Evolutionary conservation across 371 early-diverging fungal species (phyloP).

Genomic region (Apophysomyces ossiformis): DNA sequence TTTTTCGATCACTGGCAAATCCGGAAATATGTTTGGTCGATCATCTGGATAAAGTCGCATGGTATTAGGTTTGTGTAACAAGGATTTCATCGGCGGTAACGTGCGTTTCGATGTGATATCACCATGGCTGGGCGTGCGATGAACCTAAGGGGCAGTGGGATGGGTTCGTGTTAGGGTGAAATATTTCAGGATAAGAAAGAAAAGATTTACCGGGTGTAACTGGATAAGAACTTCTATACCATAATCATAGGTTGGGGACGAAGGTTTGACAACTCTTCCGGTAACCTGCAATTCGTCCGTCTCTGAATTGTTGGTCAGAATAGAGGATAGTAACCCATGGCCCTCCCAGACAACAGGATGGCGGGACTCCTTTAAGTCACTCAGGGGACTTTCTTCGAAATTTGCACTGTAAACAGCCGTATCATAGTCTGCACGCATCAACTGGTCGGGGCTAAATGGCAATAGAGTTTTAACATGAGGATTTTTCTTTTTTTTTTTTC

Average conservation of each 20-base stretch:
- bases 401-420: conserved; percentile 45
- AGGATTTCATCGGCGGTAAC: conserved; percentile 8
- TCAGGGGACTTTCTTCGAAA: conserved; percentile 40
- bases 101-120: conserved; percentile 1
- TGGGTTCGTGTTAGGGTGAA: conserved; percentile 2
- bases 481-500: conserved; percentile 5
- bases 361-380: conserved; percentile 27
- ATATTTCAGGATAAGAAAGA: not conserved
- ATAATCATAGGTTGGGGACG: conserved; percentile 18
- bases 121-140: not conserved
- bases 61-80: not conserved
- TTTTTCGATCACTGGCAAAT: not conserved
- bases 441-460: conserved; percentile 38
- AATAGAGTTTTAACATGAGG: not conserved
- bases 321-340: conserved; percentile 32
- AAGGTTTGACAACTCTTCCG: conserved; percentile 4
- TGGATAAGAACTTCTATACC: conserved; percentile 38
- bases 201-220: conserved; percentile 31
- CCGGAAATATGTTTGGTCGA: conserved; percentile 6
- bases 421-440: conserved; percentile 29
- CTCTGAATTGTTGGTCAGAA: conserved; percentile 23
- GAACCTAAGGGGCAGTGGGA: conserved; percentile 12
- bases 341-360: conserved; percentile 45
- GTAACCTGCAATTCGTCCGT: not conserved
- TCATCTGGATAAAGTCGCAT: conserved; percentile 4